Evolutionary conservation across 176 grass and related monocot genomes (phyloP).

Genomic region (Juncus effusus): DNA sequence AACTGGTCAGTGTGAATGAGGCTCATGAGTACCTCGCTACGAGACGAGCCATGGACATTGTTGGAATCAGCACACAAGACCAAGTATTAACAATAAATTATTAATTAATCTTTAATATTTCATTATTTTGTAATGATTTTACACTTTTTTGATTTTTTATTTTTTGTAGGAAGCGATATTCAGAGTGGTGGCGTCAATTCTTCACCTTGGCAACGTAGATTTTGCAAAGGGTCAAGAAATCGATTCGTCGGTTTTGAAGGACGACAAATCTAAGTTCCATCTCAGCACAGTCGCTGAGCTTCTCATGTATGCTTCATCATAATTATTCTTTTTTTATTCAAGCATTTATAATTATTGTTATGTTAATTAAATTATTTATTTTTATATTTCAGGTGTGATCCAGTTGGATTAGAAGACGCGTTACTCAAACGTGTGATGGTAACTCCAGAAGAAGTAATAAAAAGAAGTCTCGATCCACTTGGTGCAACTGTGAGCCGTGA

Average conservation of each 20-base stretch:
- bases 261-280: conserved; percentile 98
- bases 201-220: conserved; percentile 96
- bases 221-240: conserved; percentile 93
- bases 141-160: conserved; percentile 36
- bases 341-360: conserved; percentile 6
- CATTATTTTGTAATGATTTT: conserved; percentile 9
- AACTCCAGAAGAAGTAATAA: conserved; percentile 97
- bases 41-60: conserved; percentile 97
- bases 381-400: conserved; percentile 69
- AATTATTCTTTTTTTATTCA: conserved; percentile 26
- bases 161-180: conserved; percentile 91
- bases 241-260: conserved; percentile 93
- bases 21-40: conserved; percentile 92
- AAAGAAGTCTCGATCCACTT: conserved; percentile 90
- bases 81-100: conserved; percentile 52
- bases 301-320: conserved; percentile 64
- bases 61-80: conserved; percentile 88
- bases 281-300: conserved; percentile 88
- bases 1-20: conserved; percentile 91
- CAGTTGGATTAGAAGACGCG: conserved; percentile 82
- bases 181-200: conserved; percentile 94
- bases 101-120: background rate
- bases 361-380: conserved; percentile 22
- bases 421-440: conserved; percentile 97
- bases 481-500: conserved; percentile 90